Conservation (phyloP, 2,329 filamentous ascomycete species). For the Aotearoamyces nothofagi region DNA sequence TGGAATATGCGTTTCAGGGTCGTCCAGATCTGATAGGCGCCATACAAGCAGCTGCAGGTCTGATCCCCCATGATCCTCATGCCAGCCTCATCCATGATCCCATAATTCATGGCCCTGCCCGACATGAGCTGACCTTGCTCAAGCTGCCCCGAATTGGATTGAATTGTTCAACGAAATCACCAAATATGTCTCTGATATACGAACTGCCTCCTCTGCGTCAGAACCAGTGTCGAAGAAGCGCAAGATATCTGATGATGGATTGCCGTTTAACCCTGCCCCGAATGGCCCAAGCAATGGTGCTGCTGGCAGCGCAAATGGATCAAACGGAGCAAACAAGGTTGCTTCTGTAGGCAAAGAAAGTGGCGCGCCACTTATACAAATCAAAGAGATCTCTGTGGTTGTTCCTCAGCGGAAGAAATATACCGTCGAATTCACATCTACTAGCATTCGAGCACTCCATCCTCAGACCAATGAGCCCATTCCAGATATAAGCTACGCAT, state of each 20-base stretch:
- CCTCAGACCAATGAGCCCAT: slow-evolving; percentile 35
- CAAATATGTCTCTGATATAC: slow-evolving; percentile 10
- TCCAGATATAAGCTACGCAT: slow-evolving; percentile 38
- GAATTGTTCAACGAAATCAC: slow-evolving; percentile 21
- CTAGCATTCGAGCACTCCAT: slow-evolving; percentile 40
- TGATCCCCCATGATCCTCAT: slow-evolving; percentile 8
- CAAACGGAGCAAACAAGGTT: slow-evolving; percentile 3
- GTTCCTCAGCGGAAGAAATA: slow-evolving; percentile 55
- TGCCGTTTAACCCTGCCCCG: slow-evolving; percentile 10
- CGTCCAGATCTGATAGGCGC: slow-evolving; percentile 17
- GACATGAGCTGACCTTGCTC: slow-evolving; percentile 2
- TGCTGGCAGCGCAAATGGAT: background rate
- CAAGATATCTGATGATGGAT: slow-evolving; percentile 14
- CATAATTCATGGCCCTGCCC: too few species aligned
- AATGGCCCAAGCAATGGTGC: slow-evolving; percentile 9
- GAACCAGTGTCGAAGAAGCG: slow-evolving; percentile 18
- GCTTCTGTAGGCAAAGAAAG: slow-evolving; percentile 25
- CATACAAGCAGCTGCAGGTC: slow-evolving; percentile 18
- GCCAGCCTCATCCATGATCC: too few species aligned
- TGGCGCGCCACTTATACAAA: slow-evolving; percentile 38
- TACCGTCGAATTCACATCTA: slow-evolving; percentile 44
- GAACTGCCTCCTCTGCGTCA: slow-evolving; percentile 5
- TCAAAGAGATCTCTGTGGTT: slow-evolving; percentile 53
- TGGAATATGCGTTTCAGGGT: slow-evolving; percentile 17
- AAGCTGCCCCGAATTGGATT: slow-evolving; percentile 7